Percentiles rank a stretch among this genome's conserved stretches.
Evolutionary conservation across 768 basidiomycete species (phyloP).

Genomic region (Auricularia auricula-judae): DNA sequence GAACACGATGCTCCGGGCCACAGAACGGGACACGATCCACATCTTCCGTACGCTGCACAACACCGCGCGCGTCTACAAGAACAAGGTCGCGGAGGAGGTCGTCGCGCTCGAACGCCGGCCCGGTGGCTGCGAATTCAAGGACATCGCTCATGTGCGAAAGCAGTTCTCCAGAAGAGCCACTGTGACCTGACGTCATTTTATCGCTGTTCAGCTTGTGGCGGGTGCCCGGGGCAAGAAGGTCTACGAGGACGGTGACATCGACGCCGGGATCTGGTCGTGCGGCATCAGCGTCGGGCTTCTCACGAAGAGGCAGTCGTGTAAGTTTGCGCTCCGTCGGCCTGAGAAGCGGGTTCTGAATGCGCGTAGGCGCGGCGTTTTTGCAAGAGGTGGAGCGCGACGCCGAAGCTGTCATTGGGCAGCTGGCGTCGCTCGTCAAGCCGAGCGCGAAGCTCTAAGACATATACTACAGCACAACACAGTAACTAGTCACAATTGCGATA

Average conservation of each 20-base stretch:
- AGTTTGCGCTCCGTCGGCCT: neutral
- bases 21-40: slow-evolving; percentile 75
- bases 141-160: slow-evolving; percentile 41
- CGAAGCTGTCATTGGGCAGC: too few species aligned
- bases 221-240: slow-evolving; percentile 60
- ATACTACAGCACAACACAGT: too few species aligned
- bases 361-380: too few species aligned
- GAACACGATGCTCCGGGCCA: slow-evolving; percentile 73
- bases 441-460: too few species aligned
- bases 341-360: slow-evolving; percentile 20
- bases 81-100: slow-evolving; percentile 73
- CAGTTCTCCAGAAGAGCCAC: neutral
- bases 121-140: slow-evolving; percentile 82
- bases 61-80: slow-evolving; percentile 80
- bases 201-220: slow-evolving; percentile 40
- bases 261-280: slow-evolving; percentile 80
- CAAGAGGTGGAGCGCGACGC: too few species aligned
- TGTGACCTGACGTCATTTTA: neutral
- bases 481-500: too few species aligned
- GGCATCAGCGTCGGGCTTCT: slow-evolving; percentile 49
- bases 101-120: slow-evolving; percentile 71
- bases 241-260: slow-evolving; percentile 75
- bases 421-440: too few species aligned
- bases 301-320: neutral
- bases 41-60: slow-evolving; percentile 84